Base-by-base conservation (phyloP, 164 flowering plant genomes). In the Amborella trichopoda region DNA sequence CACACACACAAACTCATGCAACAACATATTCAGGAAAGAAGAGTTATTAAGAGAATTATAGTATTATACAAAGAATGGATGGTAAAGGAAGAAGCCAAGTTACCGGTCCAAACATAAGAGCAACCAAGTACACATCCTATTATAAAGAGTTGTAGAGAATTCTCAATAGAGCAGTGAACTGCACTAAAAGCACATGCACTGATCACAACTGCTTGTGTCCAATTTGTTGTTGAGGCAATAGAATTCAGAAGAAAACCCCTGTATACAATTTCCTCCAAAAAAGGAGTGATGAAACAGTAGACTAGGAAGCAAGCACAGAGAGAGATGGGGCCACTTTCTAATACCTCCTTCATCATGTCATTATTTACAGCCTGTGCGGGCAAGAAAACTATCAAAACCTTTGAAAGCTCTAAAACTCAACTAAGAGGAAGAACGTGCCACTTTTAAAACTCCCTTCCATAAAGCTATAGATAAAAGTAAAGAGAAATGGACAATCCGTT, bases 11-110 rank as follows among this genome's bases (percentile, higher is more conserved):
- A n/a, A n/a, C n/a, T n/a, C n/a, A n/a, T n/a, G n/a, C n/a, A n/a
- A n/a, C n/a, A n/a, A n/a, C n/a, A n/a, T n/a, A n/a, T 30, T 30
- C 34, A 30, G 14, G 77, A 64, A 2, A 71, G 4, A 40, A 30
- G 53, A 14, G 77, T 70, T 2, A 61, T 17, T 14, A 70, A 13
- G 22, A 90, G 53, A 13, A 63, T 73, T 28, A 73, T 41, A 20
- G 93, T 83, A 69, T 90, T 90, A 63, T 86, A 90, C 62, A 80
- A 19, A 43, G 95, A 80, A 63, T 86, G 95, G 34, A 86, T 48
- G 32, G 52, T 44, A 47, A 86, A 44, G 43, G 95, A 72, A 36
- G 87, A 68, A n/a, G 57, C 50, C 28, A 86, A 55, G 50, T 76
- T 78, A 16, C 89, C 98, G 19, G 69, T 62, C 95, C 91, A 83